Evolutionary conservation across 495 filamentous ascomycete species (phyloP), one percentile per base, ranked within the genome.

Genomic region (Aspergillus campestris): DNA sequence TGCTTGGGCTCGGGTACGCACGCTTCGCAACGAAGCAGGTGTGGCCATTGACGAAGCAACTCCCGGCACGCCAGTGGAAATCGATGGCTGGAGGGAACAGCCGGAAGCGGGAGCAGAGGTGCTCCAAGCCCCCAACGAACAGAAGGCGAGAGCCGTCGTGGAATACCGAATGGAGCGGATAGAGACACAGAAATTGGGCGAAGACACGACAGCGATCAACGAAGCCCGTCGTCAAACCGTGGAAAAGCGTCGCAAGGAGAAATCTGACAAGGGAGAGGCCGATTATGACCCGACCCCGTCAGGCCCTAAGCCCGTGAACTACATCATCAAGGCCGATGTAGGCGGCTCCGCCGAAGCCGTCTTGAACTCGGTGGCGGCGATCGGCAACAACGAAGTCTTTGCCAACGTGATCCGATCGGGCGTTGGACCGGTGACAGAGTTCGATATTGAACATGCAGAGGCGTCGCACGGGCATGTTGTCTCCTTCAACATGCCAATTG

Each of bases 21-120:
- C 79, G 8, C 73, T 99, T 10, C 76, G 81, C 11, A 94, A 96
- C 56, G 89, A 97, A 70, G 84, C 86, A 12, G 89, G 92, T 29
- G 61, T 78, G 12, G 66, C 79, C 9, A 72, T 97, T 31, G 53
- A 67, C 8, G 81, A 81, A 58, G 88, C 89, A n/a, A 78, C 81
- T 0, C 94, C 94, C 0, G 94, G 92, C 6, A 87, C 82, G 32
- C 89, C 92, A 0, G 86, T 95, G 6, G 88, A 96, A 58, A 77
- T 99, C 38, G 82, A 94, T 47, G 94, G 94, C 4, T 99, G 94
- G 94, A 81, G 81, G 51, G 89, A 94, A 41, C 85, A 91, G 36
- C 90, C 94, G 0, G 68, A 70, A n/a, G 94, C 94, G 10, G 94
- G 94, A 28, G 84, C 92, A 53, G 79, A 89, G 64, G 81, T 95